Conservation (phyloP, 2,329 filamentous ascomycete genomes). For the Ophiosphaerella korrae region DNA sequence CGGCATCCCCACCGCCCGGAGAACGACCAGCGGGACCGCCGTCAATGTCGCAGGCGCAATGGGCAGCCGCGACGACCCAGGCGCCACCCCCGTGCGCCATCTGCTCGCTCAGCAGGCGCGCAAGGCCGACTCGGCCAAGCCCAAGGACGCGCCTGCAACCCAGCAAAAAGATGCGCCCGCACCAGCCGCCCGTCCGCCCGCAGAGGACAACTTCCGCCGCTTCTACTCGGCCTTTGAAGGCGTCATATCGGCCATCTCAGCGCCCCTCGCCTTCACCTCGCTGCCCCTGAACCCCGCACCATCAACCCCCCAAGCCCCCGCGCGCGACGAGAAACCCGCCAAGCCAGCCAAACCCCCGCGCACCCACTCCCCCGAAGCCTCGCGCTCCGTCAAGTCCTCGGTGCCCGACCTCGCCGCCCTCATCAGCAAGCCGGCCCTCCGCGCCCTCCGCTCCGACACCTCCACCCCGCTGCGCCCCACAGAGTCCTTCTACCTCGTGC, state of each 20-base stretch:
- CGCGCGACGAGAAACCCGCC: constrained; percentile 17
- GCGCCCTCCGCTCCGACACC: constrained; percentile 72
- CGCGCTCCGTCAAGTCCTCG: constrained; percentile 45
- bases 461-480: constrained; percentile 53
- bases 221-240: constrained; percentile 94
- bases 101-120: constrained; percentile 40
- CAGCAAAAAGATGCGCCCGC: constrained; percentile 9
- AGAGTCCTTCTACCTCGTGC: constrained; percentile 84
- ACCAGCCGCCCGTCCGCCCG: constrained; percentile 27
- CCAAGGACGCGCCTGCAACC: constrained; percentile 20
- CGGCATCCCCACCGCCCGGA: constrained; percentile 67
- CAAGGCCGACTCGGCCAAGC: constrained; percentile 26
- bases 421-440: constrained; percentile 83
- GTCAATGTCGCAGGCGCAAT: constrained; percentile 75
- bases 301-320: constrained; percentile 32
- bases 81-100: constrained; percentile 38
- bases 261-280: constrained; percentile 89
- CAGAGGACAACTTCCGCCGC: constrained; percentile 81
- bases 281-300: constrained; percentile 67
- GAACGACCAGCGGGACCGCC: constrained; percentile 71
- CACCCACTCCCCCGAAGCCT: constrained; percentile 34
- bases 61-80: constrained; percentile 55
- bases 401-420: constrained; percentile 82
- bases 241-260: constrained; percentile 85
- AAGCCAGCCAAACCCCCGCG: constrained; percentile 30